Percentiles rank a stretch among this genome's conserved stretches.
These are phyloP conservation scores for Malassezia restricta DNA, from an alignment of 1,284 basidiomycete genomes.

Conservation along the genomic window DNA sequence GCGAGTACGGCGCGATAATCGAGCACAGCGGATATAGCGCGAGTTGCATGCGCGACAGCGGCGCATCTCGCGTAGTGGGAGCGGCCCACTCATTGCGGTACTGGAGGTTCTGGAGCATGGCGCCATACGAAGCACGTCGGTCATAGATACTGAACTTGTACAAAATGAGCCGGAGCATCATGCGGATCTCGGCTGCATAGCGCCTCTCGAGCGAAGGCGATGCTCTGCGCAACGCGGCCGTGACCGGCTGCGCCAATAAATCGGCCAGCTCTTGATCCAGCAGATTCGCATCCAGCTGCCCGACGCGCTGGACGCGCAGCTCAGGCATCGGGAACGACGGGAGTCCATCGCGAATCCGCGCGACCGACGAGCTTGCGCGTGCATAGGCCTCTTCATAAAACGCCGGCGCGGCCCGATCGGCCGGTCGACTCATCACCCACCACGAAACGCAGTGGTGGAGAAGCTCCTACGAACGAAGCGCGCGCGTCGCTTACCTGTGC, in stretches of 20 bases:
- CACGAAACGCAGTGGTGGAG: neutral
- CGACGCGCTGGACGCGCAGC: slow-evolving; percentile 54
- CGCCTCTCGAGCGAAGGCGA: slow-evolving; percentile 57
- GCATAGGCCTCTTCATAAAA: slow-evolving; percentile 32
- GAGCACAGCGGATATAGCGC: slow-evolving; percentile 61
- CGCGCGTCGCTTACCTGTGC: neutral
- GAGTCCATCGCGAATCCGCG: slow-evolving; percentile 24
- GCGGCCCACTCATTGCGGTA: slow-evolving; percentile 47
- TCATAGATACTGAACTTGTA: slow-evolving; percentile 78
- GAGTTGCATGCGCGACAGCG: slow-evolving; percentile 27
- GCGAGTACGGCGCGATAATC: slow-evolving; percentile 65
- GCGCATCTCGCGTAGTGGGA: slow-evolving; percentile 26
- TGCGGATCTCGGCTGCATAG: slow-evolving; percentile 67
- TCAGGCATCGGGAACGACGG: slow-evolving; percentile 35
- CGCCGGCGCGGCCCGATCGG: slow-evolving; percentile 5
- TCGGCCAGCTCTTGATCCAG: slow-evolving; percentile 79
- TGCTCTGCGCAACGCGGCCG: slow-evolving; percentile 53
- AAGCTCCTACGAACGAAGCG: neutral
- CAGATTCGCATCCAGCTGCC: slow-evolving; percentile 81
- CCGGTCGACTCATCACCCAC: neutral
- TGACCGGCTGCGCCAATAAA: slow-evolving; percentile 70
- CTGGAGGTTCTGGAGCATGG: slow-evolving; percentile 71
- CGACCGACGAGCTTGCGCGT: slow-evolving; percentile 23
- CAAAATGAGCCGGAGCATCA: slow-evolving; percentile 64
- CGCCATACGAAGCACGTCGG: slow-evolving; percentile 72